Conservation (phyloP, 306 rosid species). For the Quercus ilex region DNA sequence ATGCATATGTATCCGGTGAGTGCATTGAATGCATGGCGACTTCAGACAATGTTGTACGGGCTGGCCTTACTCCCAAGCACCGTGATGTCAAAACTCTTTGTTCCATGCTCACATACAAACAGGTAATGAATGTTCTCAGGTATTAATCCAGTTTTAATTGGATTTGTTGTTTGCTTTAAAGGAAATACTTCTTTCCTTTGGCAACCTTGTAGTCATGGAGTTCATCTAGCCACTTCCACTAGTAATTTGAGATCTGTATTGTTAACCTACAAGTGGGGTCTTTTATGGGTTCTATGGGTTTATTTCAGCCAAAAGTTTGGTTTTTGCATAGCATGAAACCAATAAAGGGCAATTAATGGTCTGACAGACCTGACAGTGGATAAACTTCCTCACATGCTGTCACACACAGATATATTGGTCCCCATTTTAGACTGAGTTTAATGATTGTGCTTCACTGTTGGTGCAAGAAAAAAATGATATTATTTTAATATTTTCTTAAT, state of each 20-base stretch:
- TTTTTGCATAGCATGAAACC: not conserved
- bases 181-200: not conserved
- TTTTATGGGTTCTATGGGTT: not conserved
- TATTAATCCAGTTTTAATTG: not conserved
- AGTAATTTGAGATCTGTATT: not conserved
- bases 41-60: conserved; percentile 94
- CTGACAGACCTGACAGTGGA: not conserved
- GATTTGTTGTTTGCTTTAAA: not conserved
- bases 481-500: not conserved
- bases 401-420: not conserved
- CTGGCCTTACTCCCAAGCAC: conserved; percentile 90
- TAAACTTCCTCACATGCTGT: not conserved
- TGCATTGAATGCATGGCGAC: conserved; percentile 97
- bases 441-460: not conserved
- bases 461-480: not conserved
- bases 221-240: not conserved
- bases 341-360: not conserved
- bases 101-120: conserved; percentile 93
- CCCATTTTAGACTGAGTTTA: not conserved
- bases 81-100: conserved; percentile 88
- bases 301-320: not conserved
- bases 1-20: conserved; percentile 80
- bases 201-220: not conserved
- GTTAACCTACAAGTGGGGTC: not conserved
- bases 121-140: conserved; percentile 39